Conservation (phyloP, 305 asterid species). For the Petunia hybrid region DNA sequence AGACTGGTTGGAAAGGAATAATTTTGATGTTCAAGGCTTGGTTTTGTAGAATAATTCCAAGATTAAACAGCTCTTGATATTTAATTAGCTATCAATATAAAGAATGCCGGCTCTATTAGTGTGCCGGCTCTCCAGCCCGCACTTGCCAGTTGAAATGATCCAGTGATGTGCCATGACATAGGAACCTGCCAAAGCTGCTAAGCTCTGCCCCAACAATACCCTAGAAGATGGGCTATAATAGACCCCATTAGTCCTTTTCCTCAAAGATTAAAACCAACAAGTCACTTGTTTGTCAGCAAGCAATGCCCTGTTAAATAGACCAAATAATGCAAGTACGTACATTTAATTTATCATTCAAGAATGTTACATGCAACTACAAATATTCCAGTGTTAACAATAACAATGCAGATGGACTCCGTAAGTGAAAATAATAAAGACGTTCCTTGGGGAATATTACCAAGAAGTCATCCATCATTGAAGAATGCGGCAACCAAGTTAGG, state of each 20-base stretch:
- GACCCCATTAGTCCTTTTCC: neutral
- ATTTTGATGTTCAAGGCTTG: neutral
- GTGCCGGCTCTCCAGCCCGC: neutral
- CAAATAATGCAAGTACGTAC: neutral
- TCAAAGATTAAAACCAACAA: neutral
- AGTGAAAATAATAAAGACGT: neutral
- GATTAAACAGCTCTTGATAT: neutral
- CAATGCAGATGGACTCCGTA: neutral
- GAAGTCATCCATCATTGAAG: neutral
- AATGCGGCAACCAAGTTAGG: neutral
- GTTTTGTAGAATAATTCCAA: neutral
- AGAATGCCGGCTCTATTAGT: neutral
- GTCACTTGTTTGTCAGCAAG: neutral
- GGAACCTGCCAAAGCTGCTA: constrained; percentile 5
- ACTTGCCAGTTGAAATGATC: neutral
- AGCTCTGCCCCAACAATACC: neutral
- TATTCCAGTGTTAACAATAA: neutral
- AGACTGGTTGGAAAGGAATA: neutral
- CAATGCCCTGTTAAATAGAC: neutral
- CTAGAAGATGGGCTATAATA: neutral
- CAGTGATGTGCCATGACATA: neutral
- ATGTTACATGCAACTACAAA: neutral
- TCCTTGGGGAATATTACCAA: neutral
- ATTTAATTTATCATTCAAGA: neutral
- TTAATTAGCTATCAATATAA: neutral